These are phyloP conservation scores for Heracleum sosnowskyi DNA, from an alignment of 129 eudicot species.

Conservation along the genomic window DNA sequence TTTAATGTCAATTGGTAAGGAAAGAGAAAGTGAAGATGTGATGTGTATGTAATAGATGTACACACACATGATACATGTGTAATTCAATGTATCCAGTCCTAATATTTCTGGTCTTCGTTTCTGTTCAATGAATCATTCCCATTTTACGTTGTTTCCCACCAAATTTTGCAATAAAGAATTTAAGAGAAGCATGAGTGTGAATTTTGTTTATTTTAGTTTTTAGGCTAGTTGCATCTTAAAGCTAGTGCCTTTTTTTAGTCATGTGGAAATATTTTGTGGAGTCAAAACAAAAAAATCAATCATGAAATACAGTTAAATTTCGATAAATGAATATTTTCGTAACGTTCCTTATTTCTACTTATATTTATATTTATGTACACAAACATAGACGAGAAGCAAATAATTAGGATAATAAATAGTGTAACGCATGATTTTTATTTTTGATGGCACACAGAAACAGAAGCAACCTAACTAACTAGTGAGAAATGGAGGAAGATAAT, in stretches of 20 bases:
- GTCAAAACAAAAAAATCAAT: too few species aligned
- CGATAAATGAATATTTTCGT: too few species aligned
- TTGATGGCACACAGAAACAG: background rate
- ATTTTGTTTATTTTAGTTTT: background rate
- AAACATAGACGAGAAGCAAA: background rate
- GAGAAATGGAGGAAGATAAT: slow-evolving; percentile 57
- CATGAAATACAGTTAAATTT: too few species aligned
- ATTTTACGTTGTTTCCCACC: slow-evolving; percentile 19
- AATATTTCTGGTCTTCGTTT: background rate
- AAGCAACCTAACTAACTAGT: slow-evolving; percentile 39
- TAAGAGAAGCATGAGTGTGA: background rate
- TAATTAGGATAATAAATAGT: too few species aligned
- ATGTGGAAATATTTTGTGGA: background rate
- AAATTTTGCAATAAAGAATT: background rate
- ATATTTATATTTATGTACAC: too few species aligned
- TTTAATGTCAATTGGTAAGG: slow-evolving; percentile 1
- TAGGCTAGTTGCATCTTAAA: background rate
- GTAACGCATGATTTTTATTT: too few species aligned
- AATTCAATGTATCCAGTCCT: slow-evolving; percentile 41
- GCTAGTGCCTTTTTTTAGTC: background rate
- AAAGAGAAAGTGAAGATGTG: background rate
- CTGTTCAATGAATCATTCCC: slow-evolving; percentile 45
- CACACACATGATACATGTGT: slow-evolving; percentile 5
- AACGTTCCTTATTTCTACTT: too few species aligned
- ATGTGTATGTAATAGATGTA: slow-evolving; percentile 3